These are phyloP conservation scores for Jaapia argillacea DNA, from an alignment of 768 basidiomycete genomes.

Conservation along the genomic window DNA sequence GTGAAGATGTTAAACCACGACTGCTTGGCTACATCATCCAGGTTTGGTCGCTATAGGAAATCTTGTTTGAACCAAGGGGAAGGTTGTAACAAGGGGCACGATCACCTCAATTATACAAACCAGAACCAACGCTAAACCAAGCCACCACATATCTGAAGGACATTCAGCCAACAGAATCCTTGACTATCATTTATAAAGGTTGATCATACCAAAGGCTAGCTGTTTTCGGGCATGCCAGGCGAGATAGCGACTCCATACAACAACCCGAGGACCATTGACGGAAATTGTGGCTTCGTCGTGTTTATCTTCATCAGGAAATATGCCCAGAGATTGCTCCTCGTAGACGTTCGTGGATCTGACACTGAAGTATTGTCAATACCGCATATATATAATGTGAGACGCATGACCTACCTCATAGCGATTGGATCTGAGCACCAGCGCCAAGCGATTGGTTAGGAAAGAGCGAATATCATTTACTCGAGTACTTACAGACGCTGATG, in stretches of 20 bases:
- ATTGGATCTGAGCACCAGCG: constrained; percentile 55
- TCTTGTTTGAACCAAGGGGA: too few relatives aligned
- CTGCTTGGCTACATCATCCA: constrained; percentile 41
- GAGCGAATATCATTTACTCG: constrained; percentile 6
- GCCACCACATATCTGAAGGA: constrained; percentile 91
- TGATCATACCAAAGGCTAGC: constrained; percentile 71
- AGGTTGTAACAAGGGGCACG: too few relatives aligned
- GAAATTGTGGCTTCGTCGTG: constrained; percentile 27
- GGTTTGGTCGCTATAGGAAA: constrained; percentile 37
- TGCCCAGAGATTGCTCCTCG: constrained; percentile 85
- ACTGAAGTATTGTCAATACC: constrained; percentile 30
- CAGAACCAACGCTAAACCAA: constrained; percentile 75
- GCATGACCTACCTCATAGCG: constrained; percentile 55
- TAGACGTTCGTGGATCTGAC: constrained; percentile 93
- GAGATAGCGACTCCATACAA: constrained; percentile 69
- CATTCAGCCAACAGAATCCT: constrained; percentile 2
- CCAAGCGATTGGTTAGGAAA: constrained; percentile 4
- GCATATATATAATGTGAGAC: neutral
- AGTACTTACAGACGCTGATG: constrained; percentile 62
- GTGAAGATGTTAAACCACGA: constrained; percentile 82
- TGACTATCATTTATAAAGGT: neutral
- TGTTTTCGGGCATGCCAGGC: constrained; percentile 80
- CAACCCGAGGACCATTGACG: constrained; percentile 30
- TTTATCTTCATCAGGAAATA: constrained; percentile 47
- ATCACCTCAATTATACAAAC: constrained; percentile 89